phyloP scores from a whole-genome alignment of 305 asterid genomes.

The Fraxinus nigra region DNA sequence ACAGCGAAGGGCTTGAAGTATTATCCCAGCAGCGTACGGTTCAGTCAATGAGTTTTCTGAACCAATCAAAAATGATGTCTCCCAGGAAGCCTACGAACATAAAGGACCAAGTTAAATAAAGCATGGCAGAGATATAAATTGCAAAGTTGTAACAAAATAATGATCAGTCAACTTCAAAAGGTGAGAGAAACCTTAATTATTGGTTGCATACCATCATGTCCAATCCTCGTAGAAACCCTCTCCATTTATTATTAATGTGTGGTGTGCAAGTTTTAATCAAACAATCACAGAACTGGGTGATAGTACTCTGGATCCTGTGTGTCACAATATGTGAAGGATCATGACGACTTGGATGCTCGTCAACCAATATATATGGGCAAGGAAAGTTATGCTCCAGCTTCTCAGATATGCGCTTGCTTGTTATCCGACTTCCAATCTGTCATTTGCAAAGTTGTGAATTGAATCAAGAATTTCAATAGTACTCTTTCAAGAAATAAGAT shows the following conservation, averaged over 20 bases:
- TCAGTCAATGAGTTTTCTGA: constrained; percentile 80
- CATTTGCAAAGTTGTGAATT: constrained; percentile 22
- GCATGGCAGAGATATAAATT: constrained; percentile 10
- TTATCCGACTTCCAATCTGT: constrained; percentile 94
- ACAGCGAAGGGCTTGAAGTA: constrained; percentile 58
- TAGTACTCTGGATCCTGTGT: constrained; percentile 66
- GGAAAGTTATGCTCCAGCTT: constrained; percentile 73
- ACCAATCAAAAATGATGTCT: constrained; percentile 59
- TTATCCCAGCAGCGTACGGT: constrained; percentile 79
- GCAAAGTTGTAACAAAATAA: background rate
- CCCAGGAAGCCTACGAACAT: constrained; percentile 72
- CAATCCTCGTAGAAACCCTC: constrained; percentile 47
- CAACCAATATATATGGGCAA: constrained; percentile 77
- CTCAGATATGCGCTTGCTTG: constrained; percentile 79
- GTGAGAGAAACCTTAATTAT: background rate
- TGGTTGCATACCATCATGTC: constrained; percentile 62
- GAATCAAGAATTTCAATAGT: constrained; percentile 17
- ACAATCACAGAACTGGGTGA: constrained; percentile 55
- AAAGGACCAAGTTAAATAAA: constrained; percentile 19
- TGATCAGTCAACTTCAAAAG: constrained; percentile 1
- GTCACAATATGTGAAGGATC: constrained; percentile 87
- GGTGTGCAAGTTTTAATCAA: constrained; percentile 51
- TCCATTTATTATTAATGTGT: constrained; percentile 46
- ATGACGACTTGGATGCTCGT: constrained; percentile 90
- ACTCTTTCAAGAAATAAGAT: constrained; percentile 11